Base-by-base conservation (phyloP, 441 rosid genomes). In the Corymbia citriodora region DNA sequence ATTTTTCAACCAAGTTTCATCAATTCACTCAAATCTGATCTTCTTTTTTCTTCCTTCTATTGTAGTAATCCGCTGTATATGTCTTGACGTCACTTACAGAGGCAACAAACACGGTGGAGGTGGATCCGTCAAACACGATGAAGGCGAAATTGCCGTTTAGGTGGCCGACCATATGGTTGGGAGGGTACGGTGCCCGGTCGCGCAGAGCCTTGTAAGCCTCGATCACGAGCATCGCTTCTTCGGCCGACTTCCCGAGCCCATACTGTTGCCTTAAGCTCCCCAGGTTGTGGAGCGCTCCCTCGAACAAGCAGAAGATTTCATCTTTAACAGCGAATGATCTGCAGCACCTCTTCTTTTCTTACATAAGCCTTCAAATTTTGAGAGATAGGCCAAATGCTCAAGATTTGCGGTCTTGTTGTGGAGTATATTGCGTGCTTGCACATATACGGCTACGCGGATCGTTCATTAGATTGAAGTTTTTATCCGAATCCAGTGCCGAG, bases 131-230 rank as follows among this genome's bases (percentile, higher is more conserved):
- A 27, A 88, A 90, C 29, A 90, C 90, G 14, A 90, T 33, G 82
- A 90, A 90, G 50, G 91, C 85, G 61, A 88, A 90, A 82, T 33
- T 45, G 31, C 91, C 90, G 55, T 74, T 79, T 0, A 90, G 91
- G 83, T 90, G 91, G 3, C 90, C 91, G 50, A 90, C 90, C 59
- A 88, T 63, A 61, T 90, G 91, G 90, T 55, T 36, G 15, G 90
- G 88, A 18, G 90, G 88, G 82, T 90, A 88, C 9, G 91, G 91
- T 2, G 90, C 90, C 13, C 91, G 91, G 81, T 90, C 90, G 53
- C 89, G 88, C 17, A 88, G 89, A 25, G 91, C 88, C 88, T 90
- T 90, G 89, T 90, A 90, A 48, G 91, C 91, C 88, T 90, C 89
- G 65, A 90, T 88, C 52, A 90, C 88, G 6, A 90, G 87, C 14